Conservation (phyloP, 2,329 filamentous ascomycete species). For the Beauveria pseudobassiana region DNA sequence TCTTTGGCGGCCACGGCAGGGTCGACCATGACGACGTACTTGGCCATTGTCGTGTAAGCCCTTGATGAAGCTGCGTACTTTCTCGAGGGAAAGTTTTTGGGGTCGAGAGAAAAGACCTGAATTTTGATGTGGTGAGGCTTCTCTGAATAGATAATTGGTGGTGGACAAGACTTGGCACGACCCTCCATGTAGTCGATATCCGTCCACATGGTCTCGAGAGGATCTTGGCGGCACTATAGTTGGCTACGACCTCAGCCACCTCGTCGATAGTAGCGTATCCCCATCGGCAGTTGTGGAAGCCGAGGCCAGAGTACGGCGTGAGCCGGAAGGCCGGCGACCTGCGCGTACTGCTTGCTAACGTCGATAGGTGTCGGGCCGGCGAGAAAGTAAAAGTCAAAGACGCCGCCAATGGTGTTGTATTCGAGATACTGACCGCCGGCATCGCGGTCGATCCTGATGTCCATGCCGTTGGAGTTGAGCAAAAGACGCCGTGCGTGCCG, state of each 20-base stretch:
- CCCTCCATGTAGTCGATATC: constrained; percentile 32
- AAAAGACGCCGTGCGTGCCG: constrained; percentile 68
- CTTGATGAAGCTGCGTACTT: constrained; percentile 57
- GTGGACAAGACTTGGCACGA: constrained; percentile 13
- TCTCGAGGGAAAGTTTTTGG: constrained; percentile 53
- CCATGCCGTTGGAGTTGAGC: constrained; percentile 70
- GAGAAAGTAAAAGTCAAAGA: constrained; percentile 73
- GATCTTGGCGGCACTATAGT: constrained; percentile 58
- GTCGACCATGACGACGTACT: constrained; percentile 74
- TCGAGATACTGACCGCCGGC: constrained; percentile 61
- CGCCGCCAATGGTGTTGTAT: constrained; percentile 73
- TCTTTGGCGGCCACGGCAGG: constrained; percentile 55
- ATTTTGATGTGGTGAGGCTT: constrained; percentile 4
- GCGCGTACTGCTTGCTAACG: constrained; percentile 64
- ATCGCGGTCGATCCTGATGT: constrained; percentile 60
- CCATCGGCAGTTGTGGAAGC: constrained; percentile 70
- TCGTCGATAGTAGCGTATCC: constrained; percentile 69
- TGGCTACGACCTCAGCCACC: constrained; percentile 56
- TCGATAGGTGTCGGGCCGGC: constrained; percentile 61
- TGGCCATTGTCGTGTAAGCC: constrained; percentile 61
- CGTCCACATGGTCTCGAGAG: constrained; percentile 49
- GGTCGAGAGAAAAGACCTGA: constrained; percentile 54
- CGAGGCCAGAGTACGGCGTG: constrained; percentile 76
- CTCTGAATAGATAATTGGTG: too few species aligned
- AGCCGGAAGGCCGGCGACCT: constrained; percentile 64